Base-by-base conservation (phyloP, 495 filamentous ascomycete genomes). In the Trichoderma reesei region DNA sequence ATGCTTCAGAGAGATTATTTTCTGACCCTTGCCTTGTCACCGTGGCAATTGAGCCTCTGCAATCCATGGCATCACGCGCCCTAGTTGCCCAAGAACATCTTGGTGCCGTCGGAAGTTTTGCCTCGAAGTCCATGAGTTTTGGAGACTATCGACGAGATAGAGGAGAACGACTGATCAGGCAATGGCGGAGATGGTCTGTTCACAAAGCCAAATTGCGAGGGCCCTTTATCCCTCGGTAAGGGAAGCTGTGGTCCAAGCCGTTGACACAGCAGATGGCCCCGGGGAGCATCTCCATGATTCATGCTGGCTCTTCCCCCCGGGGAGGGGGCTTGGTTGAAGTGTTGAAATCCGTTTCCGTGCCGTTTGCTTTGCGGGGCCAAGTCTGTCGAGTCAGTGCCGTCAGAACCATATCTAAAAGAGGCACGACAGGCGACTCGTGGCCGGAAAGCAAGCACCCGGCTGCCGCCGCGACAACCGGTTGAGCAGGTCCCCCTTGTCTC, bases 341-440 rank as follows among this genome's bases (percentile, higher is more conserved):
- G n/a, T 31, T 56, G 13, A 56, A n/a, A 33, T 9, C 51, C 51
- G n/a, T 13, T 31, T 56, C 51, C 42, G n/a, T 46, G 9, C 11
- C 42, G 4, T 39, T 4, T 48, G 46, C 46, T 51, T 18, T 31
- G 51, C 51, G 51, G 51, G 31, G 51, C 51, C 51, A 33, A 31
- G 14, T 34, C n/a, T 34, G 20, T 34, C 51, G 51, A 56, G 51
- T 56, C 51, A 56, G 51, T n/a, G 13, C 51, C 16, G 51, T 56
- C 20, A 56, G 51, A 56, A 56, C 51, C 26, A 56, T 56, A 56
- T 56, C 51, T 56, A 56, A 56, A 56, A 56, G 20, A 56, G 51
- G 51, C 31, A 34, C 31, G 51, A 56, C 51, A 34, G 31, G 51
- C 31, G 51, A 56, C 51, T 56, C 51, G 20, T 56, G 20, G 51